Conservation (phyloP, 305 asterid species). For the Fraxinus nigra region DNA sequence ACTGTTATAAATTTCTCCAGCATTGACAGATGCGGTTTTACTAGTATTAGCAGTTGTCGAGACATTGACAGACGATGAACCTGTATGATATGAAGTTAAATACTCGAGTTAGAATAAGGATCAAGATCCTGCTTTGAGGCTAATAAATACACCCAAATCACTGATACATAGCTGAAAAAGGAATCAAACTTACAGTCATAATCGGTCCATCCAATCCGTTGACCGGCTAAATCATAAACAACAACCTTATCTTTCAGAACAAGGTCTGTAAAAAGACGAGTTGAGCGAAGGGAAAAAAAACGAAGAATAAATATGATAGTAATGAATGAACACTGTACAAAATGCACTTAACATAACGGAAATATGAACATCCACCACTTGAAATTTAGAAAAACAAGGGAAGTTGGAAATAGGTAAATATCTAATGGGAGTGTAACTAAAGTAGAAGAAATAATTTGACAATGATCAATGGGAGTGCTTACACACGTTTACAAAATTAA, state of each 20-base stretch:
- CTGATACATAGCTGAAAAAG: background rate
- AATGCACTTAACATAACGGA: background rate
- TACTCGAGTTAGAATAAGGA: background rate
- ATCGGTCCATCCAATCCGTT: conserved; percentile 52
- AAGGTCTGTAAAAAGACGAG: conserved; percentile 32
- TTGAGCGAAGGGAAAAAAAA: background rate
- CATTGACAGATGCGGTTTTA: conserved; percentile 35
- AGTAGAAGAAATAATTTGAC: too few relatives aligned
- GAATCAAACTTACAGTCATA: conserved; percentile 45
- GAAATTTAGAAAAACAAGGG: background rate
- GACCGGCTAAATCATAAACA: conserved; percentile 46
- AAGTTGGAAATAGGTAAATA: background rate
- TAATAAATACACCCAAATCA: background rate
- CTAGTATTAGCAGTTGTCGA: conserved; percentile 32
- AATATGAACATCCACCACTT: background rate
- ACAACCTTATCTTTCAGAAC: conserved; percentile 49
- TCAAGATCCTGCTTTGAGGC: background rate
- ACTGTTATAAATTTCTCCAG: conserved; percentile 31
- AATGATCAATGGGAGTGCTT: background rate
- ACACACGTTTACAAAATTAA: background rate
- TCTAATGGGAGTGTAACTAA: background rate
- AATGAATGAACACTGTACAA: background rate
- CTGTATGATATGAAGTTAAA: conserved; percentile 15
- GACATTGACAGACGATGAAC: conserved; percentile 41
- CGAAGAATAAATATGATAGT: background rate